Percentiles rank a stretch among this genome's conserved stretches.
Evolutionary conservation across 208 protist genomes (phyloP).

Genomic region (Acanthamoeba royreba): DNA sequence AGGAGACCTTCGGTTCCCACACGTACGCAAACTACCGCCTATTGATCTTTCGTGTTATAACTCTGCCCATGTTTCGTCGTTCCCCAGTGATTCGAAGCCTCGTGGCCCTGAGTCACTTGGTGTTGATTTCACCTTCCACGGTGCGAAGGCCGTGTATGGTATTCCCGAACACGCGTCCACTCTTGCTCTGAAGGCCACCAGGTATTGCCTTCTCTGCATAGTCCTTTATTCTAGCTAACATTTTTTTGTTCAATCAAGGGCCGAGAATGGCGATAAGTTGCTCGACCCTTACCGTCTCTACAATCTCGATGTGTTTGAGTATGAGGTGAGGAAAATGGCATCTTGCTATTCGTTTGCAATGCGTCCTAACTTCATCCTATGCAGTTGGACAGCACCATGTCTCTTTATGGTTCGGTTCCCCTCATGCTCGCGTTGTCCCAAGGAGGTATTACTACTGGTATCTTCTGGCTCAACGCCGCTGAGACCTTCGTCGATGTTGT

Average conservation of each 20-base stretch:
- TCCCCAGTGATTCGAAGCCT: not conserved
- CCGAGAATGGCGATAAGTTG: not conserved
- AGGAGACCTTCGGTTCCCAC: constrained; percentile 73
- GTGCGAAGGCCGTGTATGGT: constrained; percentile 86
- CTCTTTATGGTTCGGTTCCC: constrained; percentile 96
- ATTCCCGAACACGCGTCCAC: constrained; percentile 93
- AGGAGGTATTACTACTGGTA: constrained; percentile 74
- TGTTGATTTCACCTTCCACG: constrained; percentile 80
- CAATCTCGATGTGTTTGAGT: constrained; percentile 98
- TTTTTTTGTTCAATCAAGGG: not conserved
- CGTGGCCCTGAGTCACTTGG: constrained; percentile 69
- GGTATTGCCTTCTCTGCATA: not conserved
- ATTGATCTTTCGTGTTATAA: not conserved
- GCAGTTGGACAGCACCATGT: constrained; percentile 86
- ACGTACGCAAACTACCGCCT: constrained; percentile 63
- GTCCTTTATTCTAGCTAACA: not conserved
- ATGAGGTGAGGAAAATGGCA: constrained; percentile 81
- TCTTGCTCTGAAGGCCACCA: constrained; percentile 82
- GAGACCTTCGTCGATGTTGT: constrained; percentile 80
- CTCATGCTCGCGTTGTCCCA: constrained; percentile 88
- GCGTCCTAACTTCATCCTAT: not conserved
- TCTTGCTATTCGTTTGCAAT: not conserved
- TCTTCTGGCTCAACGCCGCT: constrained; percentile 92
- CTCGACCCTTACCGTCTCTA: constrained; percentile 90
- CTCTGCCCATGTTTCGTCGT: not conserved